These are phyloP conservation scores for Aspergillus fijiensis DNA, from an alignment of 2,329 filamentous ascomycete species.

Conservation along the genomic window DNA sequence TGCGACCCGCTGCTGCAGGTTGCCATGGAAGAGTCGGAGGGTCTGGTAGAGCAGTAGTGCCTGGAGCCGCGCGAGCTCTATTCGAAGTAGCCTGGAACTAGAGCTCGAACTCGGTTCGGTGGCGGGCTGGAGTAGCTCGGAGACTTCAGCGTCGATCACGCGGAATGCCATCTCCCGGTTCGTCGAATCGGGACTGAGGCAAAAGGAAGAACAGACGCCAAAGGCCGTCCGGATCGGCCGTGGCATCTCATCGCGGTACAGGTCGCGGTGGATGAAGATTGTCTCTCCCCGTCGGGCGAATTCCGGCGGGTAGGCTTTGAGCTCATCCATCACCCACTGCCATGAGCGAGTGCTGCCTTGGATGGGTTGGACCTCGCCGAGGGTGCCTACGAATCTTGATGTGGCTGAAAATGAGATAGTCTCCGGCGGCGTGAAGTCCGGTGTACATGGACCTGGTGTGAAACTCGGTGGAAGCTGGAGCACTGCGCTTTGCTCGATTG, in stretches of 20 bases:
- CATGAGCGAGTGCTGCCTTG: neutral
- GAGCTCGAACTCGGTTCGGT: neutral
- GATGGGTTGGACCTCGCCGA: conserved; percentile 6
- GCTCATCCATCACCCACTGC: conserved; percentile 5
- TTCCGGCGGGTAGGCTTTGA: neutral
- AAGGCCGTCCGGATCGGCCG: conserved; percentile 3
- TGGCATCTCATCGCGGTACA: neutral
- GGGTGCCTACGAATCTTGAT: neutral
- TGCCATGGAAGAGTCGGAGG: conserved; percentile 3
- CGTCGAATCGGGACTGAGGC: neutral
- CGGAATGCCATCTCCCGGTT: neutral
- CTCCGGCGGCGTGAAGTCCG: neutral
- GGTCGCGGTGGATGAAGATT: conserved; percentile 2
- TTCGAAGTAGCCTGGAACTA: neutral
- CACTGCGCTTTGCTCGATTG: neutral
- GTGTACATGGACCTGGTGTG: neutral
- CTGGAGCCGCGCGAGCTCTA: neutral
- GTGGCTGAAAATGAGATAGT: neutral
- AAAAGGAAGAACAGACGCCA: neutral
- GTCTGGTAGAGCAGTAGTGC: conserved; percentile 5
- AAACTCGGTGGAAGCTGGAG: neutral
- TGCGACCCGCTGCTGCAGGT: neutral
- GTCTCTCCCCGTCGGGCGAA: neutral
- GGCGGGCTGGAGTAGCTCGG: neutral
- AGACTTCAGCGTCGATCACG: neutral